Conservation (phyloP, 805 yeast species). For the Kregervanrija delftensis region DNA sequence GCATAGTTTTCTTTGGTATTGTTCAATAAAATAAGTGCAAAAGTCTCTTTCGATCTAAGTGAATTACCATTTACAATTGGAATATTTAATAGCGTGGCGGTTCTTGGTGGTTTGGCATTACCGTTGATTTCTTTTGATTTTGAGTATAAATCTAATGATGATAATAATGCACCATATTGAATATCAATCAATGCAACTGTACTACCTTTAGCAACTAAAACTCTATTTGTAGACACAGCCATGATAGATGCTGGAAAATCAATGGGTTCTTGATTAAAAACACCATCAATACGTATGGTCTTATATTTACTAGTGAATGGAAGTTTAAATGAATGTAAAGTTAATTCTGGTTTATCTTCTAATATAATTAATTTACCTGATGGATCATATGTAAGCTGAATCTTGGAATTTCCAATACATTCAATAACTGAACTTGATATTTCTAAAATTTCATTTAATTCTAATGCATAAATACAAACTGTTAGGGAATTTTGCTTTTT, state of each 20-base stretch:
- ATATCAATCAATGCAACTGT: slow-evolving; percentile 38
- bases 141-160: slow-evolving; percentile 23
- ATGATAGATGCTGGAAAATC: slow-evolving; percentile 28
- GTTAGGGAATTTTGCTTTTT: slow-evolving; percentile 13
- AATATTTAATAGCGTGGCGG: slow-evolving; percentile 25
- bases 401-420: slow-evolving; percentile 6
- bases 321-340: slow-evolving; percentile 22
- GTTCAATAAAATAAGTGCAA: slow-evolving; percentile 34
- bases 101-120: slow-evolving; percentile 18
- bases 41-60: slow-evolving; percentile 32
- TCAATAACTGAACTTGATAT: slow-evolving; percentile 23
- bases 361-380: slow-evolving; percentile 24
- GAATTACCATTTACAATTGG: slow-evolving; percentile 38
- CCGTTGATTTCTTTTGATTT: slow-evolving; percentile 19
- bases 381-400: slow-evolving; percentile 21
- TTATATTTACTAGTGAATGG: slow-evolving; percentile 28
- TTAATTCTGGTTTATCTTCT: slow-evolving; percentile 12
- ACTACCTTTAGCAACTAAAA: slow-evolving; percentile 35
- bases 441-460: slow-evolving; percentile 22
- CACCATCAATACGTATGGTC: slow-evolving; percentile 17
- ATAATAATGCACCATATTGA: slow-evolving; percentile 33
- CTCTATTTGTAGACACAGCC: slow-evolving; percentile 38
- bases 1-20: slow-evolving; percentile 37
- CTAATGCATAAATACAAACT: slow-evolving; percentile 23
- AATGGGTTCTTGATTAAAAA: slow-evolving; percentile 21